Evolutionary conservation across 768 basidiomycete species (phyloP), one percentile per base, ranked within the genome.

Genomic region (Strobilomyces echinocephalus): DNA sequence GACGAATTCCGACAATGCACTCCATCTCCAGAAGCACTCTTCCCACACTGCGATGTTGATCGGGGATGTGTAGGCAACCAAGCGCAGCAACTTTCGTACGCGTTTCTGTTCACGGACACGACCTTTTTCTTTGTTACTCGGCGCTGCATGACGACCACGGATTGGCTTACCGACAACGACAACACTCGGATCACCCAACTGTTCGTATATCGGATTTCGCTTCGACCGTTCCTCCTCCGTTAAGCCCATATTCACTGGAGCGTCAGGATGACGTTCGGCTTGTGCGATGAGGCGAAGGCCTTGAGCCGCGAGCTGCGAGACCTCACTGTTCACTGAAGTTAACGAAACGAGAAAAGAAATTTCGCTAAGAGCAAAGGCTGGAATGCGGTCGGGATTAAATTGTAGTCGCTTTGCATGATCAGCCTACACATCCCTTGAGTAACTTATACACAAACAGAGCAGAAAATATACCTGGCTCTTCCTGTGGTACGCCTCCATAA

Each of bases 91-190:
- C 66, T 83, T 87, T 15, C 91, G 77, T 28, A 90, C 79, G 3
- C 90, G 81, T 67, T 87, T 91, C 71, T 93, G 91, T 64, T 88
- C 82, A 4, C 80, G 84, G 40, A 87, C 75, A 26, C 91, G 87
- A 33, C 90, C 90, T 86, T 55, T 14, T 42, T 12, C 28, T 21
- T 20, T 50, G 50, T 68, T 45, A 62, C 52, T 40, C 16, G 0
- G 34, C 20, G 24, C 9, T 18, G 16, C 39, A 18, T 8, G 14
- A 21, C 28, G 28, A 43, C 34, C 5, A 3, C 5, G 26, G n/a
- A 18, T 47, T 30, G 21, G 74, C 83, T 50, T 53, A 88, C 88
- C 88, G 45, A 89, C 79, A 28, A 88, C 73, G 42, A 83, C 70
- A 3, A 86, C 76, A 49, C 81, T 80, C 1, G 87, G 86, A 62